Evolutionary conservation across 345 rosid species (phyloP), one percentile per base, ranked within the genome.

Genomic region (Arabis hirsuta): DNA sequence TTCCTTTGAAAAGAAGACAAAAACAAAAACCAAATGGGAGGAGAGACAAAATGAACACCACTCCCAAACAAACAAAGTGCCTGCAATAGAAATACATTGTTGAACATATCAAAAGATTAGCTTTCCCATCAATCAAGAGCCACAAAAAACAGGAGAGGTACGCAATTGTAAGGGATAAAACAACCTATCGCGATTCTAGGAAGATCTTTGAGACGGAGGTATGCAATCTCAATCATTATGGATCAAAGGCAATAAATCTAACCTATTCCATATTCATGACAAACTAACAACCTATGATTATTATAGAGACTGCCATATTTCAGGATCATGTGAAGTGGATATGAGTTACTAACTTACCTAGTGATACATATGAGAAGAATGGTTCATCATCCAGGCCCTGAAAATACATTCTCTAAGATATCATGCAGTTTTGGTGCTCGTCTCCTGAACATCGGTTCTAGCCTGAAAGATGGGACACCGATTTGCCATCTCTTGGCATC

Each of bases 401-500:
- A 70, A 57, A 70, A 76, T 9, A 87, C 73, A 57, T 88, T 82
- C 87, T 95, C 99, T 81, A 92, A 81, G 71, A 86, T 77, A 69
- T 80, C 79, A 72, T 90, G 94, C 75, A 88, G 94, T 75, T 86
- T 95, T 3, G 98, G 94, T 58, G 80, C 83, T 73, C 89, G 79
- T 71, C 96, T 83, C 67, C 97, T 87, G 81, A 91, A 92, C 83
- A 92, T 80, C 19, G 99, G 99, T 80, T 95, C 99, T 51, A 95
- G 84, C 81, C 99, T 78, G 83, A 88, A 95, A 71, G 99, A 88
- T 52, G 98, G 94, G 72, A 87, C 86, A 38, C 99, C 97, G 20
- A 83, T 82, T 83, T 92, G 88, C 99, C 99, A 95, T 76, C 97
- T 86, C 77, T 86, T 88, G 13, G 91, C 98, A 81, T 92, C 99